phyloP scores from a whole-genome alignment of 768 basidiomycete species.

The Lenzites betulinus region DNA sequence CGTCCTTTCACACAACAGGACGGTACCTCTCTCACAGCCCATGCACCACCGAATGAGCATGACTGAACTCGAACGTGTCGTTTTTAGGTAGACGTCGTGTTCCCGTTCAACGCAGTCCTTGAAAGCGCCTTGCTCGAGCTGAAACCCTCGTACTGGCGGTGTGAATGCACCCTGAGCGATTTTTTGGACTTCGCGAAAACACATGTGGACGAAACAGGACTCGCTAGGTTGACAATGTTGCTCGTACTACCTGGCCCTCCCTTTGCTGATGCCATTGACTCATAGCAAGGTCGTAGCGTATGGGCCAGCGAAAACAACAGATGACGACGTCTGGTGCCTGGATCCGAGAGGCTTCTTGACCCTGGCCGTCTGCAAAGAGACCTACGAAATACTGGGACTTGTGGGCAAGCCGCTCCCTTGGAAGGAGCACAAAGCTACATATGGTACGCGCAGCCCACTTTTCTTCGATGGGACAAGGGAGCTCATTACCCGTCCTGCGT shows the following conservation, averaged over 20 bases:
- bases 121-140: slow-evolving; percentile 44
- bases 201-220: slow-evolving; percentile 28
- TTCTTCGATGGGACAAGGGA: slow-evolving; percentile 1
- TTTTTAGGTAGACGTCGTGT: slow-evolving; percentile 61
- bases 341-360: slow-evolving; percentile 64
- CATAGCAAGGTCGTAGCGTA: slow-evolving; percentile 22
- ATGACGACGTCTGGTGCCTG: slow-evolving; percentile 69
- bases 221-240: slow-evolving; percentile 29
- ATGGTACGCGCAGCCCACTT: slow-evolving; percentile 43
- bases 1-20: slow-evolving; percentile 60
- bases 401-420: slow-evolving; percentile 56
- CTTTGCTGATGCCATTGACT: neutral
- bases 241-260: neutral
- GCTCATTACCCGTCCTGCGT: neutral
- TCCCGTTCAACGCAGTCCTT: slow-evolving; percentile 47
- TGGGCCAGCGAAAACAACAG: slow-evolving; percentile 16
- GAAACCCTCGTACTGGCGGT: slow-evolving; percentile 47
- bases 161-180: slow-evolving; percentile 44
- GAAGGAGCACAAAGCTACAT: slow-evolving; percentile 42
- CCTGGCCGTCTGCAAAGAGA: slow-evolving; percentile 53
- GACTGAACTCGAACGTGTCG: neutral
- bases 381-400: slow-evolving; percentile 63
- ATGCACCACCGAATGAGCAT: neutral
- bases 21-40: slow-evolving; percentile 23
- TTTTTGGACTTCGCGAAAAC: slow-evolving; percentile 41